phyloP scores from a whole-genome alignment of 192 early-diverging fungal species.

The Chytriomyces sp. region DNA sequence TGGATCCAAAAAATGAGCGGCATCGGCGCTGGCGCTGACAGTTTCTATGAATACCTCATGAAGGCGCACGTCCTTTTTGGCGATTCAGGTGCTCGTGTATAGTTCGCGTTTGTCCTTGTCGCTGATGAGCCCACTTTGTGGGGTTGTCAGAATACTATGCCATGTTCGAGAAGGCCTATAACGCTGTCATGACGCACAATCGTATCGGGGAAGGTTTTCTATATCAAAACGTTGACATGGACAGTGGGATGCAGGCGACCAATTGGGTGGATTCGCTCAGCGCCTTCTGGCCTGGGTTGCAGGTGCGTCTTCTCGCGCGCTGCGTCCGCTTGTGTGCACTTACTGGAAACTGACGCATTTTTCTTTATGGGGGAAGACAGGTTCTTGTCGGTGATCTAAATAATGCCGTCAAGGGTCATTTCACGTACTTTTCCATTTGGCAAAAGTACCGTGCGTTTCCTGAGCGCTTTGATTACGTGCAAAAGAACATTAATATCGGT shows the following conservation, averaged over 20 bases:
- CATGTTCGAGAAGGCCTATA: conserved; percentile 77
- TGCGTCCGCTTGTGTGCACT: background rate
- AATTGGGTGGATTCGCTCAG: conserved; percentile 87
- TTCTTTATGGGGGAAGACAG: conserved; percentile 31
- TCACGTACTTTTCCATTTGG: conserved; percentile 89
- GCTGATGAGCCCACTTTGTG: background rate
- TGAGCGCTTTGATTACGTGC: conserved; percentile 81
- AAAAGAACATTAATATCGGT: conserved; percentile 62
- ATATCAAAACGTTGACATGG: conserved; percentile 87
- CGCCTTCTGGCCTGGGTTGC: conserved; percentile 90
- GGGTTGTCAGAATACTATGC: conserved; percentile 60
- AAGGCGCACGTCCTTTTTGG: conserved; percentile 91
- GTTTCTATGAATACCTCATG: conserved; percentile 86
- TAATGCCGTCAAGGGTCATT: conserved; percentile 78
- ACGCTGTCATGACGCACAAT: conserved; percentile 63
- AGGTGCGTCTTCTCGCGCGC: conserved; percentile 56
- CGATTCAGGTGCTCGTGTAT: conserved; percentile 44
- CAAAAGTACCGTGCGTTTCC: conserved; percentile 80
- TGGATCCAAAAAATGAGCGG: conserved; percentile 76
- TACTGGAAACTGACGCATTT: background rate
- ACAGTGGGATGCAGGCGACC: conserved; percentile 62
- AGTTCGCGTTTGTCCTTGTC: too few relatives aligned
- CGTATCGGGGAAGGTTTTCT: conserved; percentile 73
- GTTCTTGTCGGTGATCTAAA: conserved; percentile 85
- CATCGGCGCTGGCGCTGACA: conserved; percentile 90